Evolutionary conservation across 192 early-diverging fungal genomes (phyloP), one percentile per base, ranked within the genome.

Genomic region (Fimicolochytrium jonesii): DNA sequence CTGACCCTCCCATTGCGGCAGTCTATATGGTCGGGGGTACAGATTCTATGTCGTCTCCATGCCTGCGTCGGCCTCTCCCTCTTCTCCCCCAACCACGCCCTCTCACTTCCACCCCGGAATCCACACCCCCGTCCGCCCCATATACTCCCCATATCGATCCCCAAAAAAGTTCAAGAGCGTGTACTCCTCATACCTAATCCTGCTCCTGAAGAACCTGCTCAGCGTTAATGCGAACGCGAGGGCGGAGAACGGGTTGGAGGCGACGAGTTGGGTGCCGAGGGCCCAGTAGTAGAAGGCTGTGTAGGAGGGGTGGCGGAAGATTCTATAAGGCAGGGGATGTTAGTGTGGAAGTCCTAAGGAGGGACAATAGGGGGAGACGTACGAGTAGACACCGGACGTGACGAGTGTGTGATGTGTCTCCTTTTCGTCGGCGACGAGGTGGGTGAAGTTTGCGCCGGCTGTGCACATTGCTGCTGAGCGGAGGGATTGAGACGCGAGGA

Each of bases 261-360:
- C 72, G 58, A 91, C 64, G 5, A 91, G 29, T 61, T 96, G 93
- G 17, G 88, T 81, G 22, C 86, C 84, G 10, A 89, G 43, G 3
- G 84, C 92, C 92, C 92, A 98, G 68, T 90, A 88, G 64, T 90
- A 97, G 69, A 95, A 98, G 29, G 89, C 93, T 61, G 94, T 91
- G 61, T 98, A 98, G 11, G 92, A 88, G 11, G 95, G 95, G 64
- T 98, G 95, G 22, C 95, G 85, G 67, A 95, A 83, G 26, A 84
- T 47, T 31, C 87, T 88, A 67, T 37, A 34, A 3, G 35, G 58
- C 22, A 29, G 37, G 58, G 25, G 42, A 71, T 47, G 50, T 29
- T 6, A 31, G 10, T 15, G 10, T 5, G 11, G 51, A 10, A 20
- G 47, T 22, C 44, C 48, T 39, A 15, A 66, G 22, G 50, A 56